phyloP scores from a whole-genome alignment of 2,329 filamentous ascomycete species.

The Alternaria brassicicola region DNA sequence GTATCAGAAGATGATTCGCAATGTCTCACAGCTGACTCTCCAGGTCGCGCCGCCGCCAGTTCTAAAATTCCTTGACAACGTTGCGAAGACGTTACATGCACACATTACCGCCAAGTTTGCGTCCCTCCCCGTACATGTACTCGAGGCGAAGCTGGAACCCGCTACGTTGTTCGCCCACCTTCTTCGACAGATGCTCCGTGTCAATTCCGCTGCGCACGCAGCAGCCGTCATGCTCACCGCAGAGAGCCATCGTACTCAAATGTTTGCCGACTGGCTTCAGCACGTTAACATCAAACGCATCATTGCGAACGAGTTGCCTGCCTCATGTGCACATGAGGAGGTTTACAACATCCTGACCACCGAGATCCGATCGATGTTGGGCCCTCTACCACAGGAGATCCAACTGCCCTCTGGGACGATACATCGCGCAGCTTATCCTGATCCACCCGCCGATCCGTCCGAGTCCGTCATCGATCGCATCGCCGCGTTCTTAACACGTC shows the following conservation, averaged over 20 bases:
- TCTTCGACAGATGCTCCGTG: slow-evolving; percentile 83
- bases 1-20: slow-evolving; percentile 96
- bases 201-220: slow-evolving; percentile 92
- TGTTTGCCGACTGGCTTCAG: slow-evolving; percentile 90
- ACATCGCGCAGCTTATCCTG: slow-evolving; percentile 37
- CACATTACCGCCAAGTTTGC: slow-evolving; percentile 88
- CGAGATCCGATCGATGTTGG: slow-evolving; percentile 73
- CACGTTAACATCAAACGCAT: slow-evolving; percentile 63
- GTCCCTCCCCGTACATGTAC: slow-evolving; percentile 81
- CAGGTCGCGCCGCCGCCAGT: slow-evolving; percentile 91
- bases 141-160: slow-evolving; percentile 84
- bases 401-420: slow-evolving; percentile 65
- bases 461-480: slow-evolving; percentile 75
- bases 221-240: slow-evolving; percentile 92
- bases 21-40: slow-evolving; percentile 84
- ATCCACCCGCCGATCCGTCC: slow-evolving; percentile 34
- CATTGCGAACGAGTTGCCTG: slow-evolving; percentile 62
- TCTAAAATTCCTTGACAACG: slow-evolving; percentile 83
- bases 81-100: slow-evolving; percentile 78
- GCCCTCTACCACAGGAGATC: slow-evolving; percentile 70
- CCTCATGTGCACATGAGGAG: slow-evolving; percentile 59
- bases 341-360: slow-evolving; percentile 61
- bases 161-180: slow-evolving; percentile 88
- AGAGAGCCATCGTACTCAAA: slow-evolving; percentile 86
- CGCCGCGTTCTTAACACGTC: slow-evolving; percentile 71